Base-by-base conservation (phyloP, 2,329 filamentous ascomycete species). In the Zelopaecilomyces penicillatus region DNA sequence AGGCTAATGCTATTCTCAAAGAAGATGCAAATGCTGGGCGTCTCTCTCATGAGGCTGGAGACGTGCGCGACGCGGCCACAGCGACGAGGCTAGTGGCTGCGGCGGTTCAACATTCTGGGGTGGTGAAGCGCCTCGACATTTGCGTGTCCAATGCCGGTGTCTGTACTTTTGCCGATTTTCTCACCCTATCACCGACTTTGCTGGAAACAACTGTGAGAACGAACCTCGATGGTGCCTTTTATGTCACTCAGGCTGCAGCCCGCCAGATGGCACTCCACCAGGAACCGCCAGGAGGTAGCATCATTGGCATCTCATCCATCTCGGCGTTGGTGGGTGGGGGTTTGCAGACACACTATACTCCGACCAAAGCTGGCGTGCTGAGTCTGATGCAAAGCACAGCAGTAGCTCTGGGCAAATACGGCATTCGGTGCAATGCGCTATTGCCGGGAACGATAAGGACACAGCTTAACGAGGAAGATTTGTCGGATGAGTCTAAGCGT, bases 101-200 rank as follows among this genome's bases (percentile, higher is more conserved):
- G 51, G 82, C 84, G 0, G 82, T 90, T 1, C 62, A 74, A 46
- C 65, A 67, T 46, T 67, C 67, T 39, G 84, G 80, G 60, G 71
- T 74, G 10, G 60, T 67, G 4, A 65, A 67, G 0, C 71, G 79
- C 4, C 66, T 89, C 31, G 83, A 88, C 64, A 71, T 95, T 5
- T 91, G 91, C 64, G 85, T 95, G 29, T 87, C 82, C 62, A 95
- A 95, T 67, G 89, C 89, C 4, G 89, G 89, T 5, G 77, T 95
- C 47, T 95, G 88, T 71, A 77, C 85, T 51, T 96, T 96, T 65
- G 83, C 84, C 47, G 86, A 94, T 53, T 94, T 96, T 59, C 67
- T 96, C 27, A 80, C 83, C 19, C 75, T 95, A 37, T 72, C 79
- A 7, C 75, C 80, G 1, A 76, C 83, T 45, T 79, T 94, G 44